Percentiles rank a stretch among this genome's conserved stretches.
phyloP scores from a whole-genome alignment of 257 asterid species.

The Marsdenia floribunda region DNA sequence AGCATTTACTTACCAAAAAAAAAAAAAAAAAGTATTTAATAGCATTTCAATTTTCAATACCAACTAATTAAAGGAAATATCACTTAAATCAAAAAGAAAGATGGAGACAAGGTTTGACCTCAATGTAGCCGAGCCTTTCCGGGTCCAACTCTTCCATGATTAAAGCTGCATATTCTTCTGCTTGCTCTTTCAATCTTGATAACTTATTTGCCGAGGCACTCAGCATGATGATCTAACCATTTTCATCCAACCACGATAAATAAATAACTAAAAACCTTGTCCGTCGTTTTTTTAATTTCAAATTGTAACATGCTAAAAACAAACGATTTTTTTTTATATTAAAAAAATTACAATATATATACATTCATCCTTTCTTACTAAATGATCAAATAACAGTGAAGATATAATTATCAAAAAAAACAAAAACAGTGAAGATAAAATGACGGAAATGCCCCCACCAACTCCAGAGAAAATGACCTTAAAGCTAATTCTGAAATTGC shows the following conservation, averaged over 20 bases:
- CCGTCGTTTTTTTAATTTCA: not conserved
- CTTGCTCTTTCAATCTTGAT: conserved; percentile 90
- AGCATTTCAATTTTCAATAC: not conserved
- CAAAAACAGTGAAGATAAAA: not conserved
- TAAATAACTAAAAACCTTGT: not conserved
- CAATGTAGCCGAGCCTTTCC: conserved; percentile 95
- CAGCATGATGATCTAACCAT: conserved; percentile 72
- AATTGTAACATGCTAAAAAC: not conserved
- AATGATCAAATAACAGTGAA: not conserved
- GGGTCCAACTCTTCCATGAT: conserved; percentile 98
- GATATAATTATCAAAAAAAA: no score
- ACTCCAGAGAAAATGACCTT: conserved; percentile 34
- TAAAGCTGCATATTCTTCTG: conserved; percentile 94
- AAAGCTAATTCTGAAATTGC: not conserved
- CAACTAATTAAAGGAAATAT: not conserved
- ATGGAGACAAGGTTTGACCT: conserved; percentile 37
- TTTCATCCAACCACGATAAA: not conserved
- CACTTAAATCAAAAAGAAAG: not conserved
- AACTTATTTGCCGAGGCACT: conserved; percentile 96
- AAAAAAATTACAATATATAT: no score
- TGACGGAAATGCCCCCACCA: conserved; percentile 42
- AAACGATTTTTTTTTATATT: not conserved
- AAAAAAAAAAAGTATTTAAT: not conserved
- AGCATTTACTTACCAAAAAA: no score
- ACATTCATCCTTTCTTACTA: no score